Conservation (phyloP, 441 rosid species). For the Jatropha podagrica region DNA sequence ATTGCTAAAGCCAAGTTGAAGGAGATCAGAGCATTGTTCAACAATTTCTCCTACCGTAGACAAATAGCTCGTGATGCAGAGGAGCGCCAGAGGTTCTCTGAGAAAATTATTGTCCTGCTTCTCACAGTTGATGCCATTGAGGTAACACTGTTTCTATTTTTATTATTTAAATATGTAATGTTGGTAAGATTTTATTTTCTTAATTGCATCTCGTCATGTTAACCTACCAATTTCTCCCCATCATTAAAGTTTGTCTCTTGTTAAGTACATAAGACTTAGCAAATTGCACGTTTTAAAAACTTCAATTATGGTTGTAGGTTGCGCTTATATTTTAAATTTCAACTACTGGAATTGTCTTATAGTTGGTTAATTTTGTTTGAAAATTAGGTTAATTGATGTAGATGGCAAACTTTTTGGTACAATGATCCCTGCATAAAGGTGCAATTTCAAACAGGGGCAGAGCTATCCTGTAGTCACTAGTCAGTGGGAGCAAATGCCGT, state of each 20-base stretch:
- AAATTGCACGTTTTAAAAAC: neutral
- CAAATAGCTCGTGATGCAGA: constrained; percentile 65
- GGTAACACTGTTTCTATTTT: constrained; percentile 39
- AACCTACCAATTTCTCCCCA: neutral
- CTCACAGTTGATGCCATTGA: constrained; percentile 93
- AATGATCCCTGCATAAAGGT: neutral
- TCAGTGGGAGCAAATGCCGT: too few relatives aligned
- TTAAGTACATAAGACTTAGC: neutral
- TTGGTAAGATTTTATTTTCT: too few relatives aligned
- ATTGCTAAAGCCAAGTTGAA: constrained; percentile 83
- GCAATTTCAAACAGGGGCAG: neutral
- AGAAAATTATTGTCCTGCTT: constrained; percentile 82
- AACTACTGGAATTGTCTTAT: neutral
- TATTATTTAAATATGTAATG: neutral
- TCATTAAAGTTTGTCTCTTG: neutral
- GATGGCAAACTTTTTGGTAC: neutral
- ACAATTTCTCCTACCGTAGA: constrained; percentile 78
- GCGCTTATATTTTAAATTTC: neutral
- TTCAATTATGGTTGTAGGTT: neutral
- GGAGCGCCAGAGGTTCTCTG: constrained; percentile 79
- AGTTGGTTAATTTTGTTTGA: neutral
- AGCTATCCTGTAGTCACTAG: too few relatives aligned
- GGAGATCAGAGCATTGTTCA: constrained; percentile 74
- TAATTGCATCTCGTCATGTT: too few relatives aligned
- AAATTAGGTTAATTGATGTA: neutral